Evolutionary conservation across 306 rosid species (phyloP), one percentile per base, ranked within the genome.

Genomic region (Rubus idaeus): DNA sequence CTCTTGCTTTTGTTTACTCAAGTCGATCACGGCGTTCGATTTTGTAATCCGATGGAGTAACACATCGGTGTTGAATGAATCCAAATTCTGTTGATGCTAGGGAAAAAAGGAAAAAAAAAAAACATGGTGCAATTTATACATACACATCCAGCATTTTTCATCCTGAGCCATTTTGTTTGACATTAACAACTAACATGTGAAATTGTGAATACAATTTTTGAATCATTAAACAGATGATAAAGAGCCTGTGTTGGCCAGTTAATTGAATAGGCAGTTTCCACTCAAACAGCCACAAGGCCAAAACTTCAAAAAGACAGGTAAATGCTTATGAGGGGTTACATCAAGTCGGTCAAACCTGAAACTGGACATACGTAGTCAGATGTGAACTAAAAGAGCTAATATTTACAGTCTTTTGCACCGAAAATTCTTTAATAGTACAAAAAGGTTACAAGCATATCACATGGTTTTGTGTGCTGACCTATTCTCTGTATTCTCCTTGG

Each of bases 381-480:
- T 45, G 47, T 26, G 56, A 56, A 16, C n/a, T n/a, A 58, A 2
- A 58, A 60, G 23, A 18, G 55, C 60, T 46, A 14, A 70, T 12
- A 62, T 63, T 39, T 41, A 78, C 65, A 63, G 11, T 40, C 18
- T 62, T 47, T 39, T 41, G 73, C 69, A 62, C 26, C 26, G 26
- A 23, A 23, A 23, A 23, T 23, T 23, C 26, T 41, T 51, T 30
- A 37, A 17, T 20, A 53, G 42, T 50, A 61, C 69, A 46, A 35
- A 45, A 17, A 71, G 6, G 65, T 39, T 80, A 56, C 70, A 52
- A 72, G 62, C 65, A 39, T 40, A 10, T 73, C 52, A 66, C 23
- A 66, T 7, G 5, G 67, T 40, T 23, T 30, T 35, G 74, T 56
- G 42, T 23, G 67, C 82, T 18, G 71, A 18, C 51, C 78, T 73